Conservation (phyloP, 2,329 filamentous ascomycete species). For the Didymella glomerata region DNA sequence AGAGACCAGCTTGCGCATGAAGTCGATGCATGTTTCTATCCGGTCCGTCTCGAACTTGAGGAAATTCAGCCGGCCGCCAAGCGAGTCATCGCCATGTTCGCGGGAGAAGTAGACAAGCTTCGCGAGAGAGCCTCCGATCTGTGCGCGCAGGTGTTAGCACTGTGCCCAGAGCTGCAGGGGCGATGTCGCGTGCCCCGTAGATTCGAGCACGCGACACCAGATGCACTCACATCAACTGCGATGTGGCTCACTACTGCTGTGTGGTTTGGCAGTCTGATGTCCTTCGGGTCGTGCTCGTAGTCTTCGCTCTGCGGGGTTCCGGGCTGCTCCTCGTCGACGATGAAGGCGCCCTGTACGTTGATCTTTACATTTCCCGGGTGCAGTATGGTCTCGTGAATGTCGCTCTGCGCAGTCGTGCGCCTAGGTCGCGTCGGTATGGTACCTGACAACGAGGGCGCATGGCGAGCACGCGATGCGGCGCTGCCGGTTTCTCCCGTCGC, state of each 20-base stretch:
- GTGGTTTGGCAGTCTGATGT: slow-evolving; percentile 96
- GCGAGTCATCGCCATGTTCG: slow-evolving; percentile 79
- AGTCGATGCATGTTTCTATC: slow-evolving; percentile 92
- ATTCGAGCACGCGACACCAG: slow-evolving; percentile 25
- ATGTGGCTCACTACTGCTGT: slow-evolving; percentile 95
- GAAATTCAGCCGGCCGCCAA: slow-evolving; percentile 92
- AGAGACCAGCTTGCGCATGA: slow-evolving; percentile 84
- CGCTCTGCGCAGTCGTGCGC: slow-evolving; percentile 46
- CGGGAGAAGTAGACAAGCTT: slow-evolving; percentile 98
- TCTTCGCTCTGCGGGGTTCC: slow-evolving; percentile 61
- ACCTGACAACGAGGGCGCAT: slow-evolving; percentile 21
- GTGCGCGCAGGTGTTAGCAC: slow-evolving; percentile 34
- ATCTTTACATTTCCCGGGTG: slow-evolving; percentile 81
- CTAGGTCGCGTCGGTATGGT: slow-evolving; percentile 35
- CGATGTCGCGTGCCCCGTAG: slow-evolving; percentile 27
- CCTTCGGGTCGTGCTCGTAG: slow-evolving; percentile 79
- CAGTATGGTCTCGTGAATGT: slow-evolving; percentile 62
- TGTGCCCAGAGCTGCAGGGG: slow-evolving; percentile 1
- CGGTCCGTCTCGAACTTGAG: slow-evolving; percentile 94
- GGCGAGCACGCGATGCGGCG: slow-evolving; percentile 26
- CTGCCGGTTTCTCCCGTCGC: slow-evolving; percentile 45
- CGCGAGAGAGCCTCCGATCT: slow-evolving; percentile 95
- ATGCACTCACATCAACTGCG: slow-evolving; percentile 81
- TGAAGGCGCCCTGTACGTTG: slow-evolving; percentile 96
- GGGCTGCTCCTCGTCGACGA: slow-evolving; percentile 76